Conservation (phyloP, 129 eudicot species). For the Saposhnikovia divaricata region DNA sequence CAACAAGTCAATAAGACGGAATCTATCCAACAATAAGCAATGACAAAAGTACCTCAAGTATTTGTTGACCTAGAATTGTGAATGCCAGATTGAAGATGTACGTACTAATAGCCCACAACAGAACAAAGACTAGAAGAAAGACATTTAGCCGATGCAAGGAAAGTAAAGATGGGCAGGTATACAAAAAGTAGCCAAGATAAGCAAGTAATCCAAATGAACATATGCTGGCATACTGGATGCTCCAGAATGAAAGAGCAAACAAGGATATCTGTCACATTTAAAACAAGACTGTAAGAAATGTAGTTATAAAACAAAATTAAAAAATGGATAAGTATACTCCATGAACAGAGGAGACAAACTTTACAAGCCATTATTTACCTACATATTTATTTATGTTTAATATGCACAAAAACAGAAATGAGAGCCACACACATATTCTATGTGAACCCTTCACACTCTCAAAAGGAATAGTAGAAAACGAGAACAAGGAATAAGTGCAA, state of each 20-base stretch:
- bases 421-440: neutral
- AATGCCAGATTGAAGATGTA: conserved; percentile 68
- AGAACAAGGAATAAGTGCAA: neutral
- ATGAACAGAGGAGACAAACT: neutral
- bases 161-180: conserved; percentile 55
- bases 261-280: conserved; percentile 51
- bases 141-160: conserved; percentile 61
- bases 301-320: neutral
- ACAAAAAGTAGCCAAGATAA: conserved; percentile 60
- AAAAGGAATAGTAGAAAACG: neutral
- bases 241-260: conserved; percentile 68
- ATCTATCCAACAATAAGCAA: neutral
- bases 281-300: conserved; percentile 10
- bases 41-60: conserved; percentile 43
- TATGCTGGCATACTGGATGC: conserved; percentile 70
- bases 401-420: neutral
- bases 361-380: neutral
- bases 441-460: too few species aligned
- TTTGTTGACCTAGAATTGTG: conserved; percentile 49
- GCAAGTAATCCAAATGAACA: conserved; percentile 72
- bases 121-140: conserved; percentile 66
- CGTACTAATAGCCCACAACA: conserved; percentile 68
- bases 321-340: neutral
- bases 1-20: neutral
- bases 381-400: neutral